Base-by-base conservation (phyloP, 2,329 filamentous ascomycete genomes). In the Aspergillus ochraceoroseus region DNA sequence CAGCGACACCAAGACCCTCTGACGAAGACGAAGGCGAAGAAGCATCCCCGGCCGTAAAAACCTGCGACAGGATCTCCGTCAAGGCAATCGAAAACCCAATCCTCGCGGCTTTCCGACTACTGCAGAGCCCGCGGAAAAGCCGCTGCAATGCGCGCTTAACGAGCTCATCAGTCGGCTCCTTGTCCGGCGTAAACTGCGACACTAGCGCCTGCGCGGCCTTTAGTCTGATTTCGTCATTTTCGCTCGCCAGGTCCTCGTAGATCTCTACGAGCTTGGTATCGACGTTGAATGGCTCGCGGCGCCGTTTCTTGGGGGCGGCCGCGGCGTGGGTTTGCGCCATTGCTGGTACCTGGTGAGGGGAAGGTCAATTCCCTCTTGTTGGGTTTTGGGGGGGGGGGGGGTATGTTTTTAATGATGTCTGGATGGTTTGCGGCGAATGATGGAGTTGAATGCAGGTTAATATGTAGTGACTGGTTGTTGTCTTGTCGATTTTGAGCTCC, bases 51-150 rank as follows among this genome's bases (percentile, higher is more conserved):
- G 59, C 38, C 1, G 55, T 77, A 55, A 84, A 85, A 4, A 89
- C 66, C 56, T 90, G 79, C 3, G 77, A 74, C 30, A 95, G 62
- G 6, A 94, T 70, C 64, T 95, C 89, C 0, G 88, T 84, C 51
- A 96, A 70, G 0, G 90, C 90, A 40, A 95, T 74, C 38, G 87
- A 94, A 62, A 94, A 95, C 3, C 92, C 92, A 35, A 92, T 70
- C 17, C 92, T 77, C 12, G 90, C 87, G 8, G 86, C 87, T 68
- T 95, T 95, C 42, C 87, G 82, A 39, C 87, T 83, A 61, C 88
- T 95, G 46, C 89, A 88, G 12, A 96, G 79, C 27, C 92, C 92
- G 39, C 86, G 80, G 62, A 95, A 87, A 25, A 98, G 72, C 17
- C 84, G 76, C 58, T 77, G 77, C 48, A 73, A 46, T 1, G 59